Evolutionary conservation across 257 asterid species (phyloP).

Genomic region (Euphrasia confusa): DNA sequence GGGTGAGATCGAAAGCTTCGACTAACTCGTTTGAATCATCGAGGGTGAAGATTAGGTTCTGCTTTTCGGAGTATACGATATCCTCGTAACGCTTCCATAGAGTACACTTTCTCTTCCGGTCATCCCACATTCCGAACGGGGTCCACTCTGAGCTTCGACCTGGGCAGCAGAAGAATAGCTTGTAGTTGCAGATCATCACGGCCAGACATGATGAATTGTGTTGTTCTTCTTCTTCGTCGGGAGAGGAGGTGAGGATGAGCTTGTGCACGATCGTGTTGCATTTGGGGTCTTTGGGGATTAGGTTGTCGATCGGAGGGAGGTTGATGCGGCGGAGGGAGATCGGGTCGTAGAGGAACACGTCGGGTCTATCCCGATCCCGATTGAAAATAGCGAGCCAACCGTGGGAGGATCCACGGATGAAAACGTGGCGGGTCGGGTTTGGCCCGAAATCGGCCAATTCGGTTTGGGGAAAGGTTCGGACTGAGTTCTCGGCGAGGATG

Average conservation of each 20-base stretch:
- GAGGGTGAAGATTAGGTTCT: too few species aligned
- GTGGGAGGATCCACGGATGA: background rate
- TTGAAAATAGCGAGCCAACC: constrained; percentile 3
- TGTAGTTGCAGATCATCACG: background rate
- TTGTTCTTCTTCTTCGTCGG: background rate
- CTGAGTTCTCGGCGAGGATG: constrained; percentile 5
- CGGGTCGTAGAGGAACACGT: background rate
- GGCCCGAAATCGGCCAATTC: background rate
- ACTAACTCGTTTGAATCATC: too few species aligned
- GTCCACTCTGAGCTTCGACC: constrained; percentile 7
- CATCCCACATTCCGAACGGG: background rate
- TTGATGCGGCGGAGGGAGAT: constrained; percentile 5
- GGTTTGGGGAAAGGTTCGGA: background rate
- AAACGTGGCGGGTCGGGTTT: background rate
- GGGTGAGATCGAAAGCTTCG: too few species aligned
- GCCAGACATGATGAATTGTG: background rate
- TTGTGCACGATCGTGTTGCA: background rate
- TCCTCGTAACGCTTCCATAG: too few species aligned
- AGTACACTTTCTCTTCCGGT: background rate
- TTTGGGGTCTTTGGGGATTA: too few species aligned
- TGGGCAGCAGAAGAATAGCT: constrained; percentile 5
- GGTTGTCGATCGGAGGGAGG: background rate
- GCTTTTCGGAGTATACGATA: too few species aligned
- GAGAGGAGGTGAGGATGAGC: constrained; percentile 3
- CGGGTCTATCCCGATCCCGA: background rate